Percentiles rank a stretch among this genome's conserved stretches.
These are phyloP conservation scores for Colletotrichum chrysophilum DNA, from an alignment of 2,329 filamentous ascomycete genomes.

Conservation along the genomic window DNA sequence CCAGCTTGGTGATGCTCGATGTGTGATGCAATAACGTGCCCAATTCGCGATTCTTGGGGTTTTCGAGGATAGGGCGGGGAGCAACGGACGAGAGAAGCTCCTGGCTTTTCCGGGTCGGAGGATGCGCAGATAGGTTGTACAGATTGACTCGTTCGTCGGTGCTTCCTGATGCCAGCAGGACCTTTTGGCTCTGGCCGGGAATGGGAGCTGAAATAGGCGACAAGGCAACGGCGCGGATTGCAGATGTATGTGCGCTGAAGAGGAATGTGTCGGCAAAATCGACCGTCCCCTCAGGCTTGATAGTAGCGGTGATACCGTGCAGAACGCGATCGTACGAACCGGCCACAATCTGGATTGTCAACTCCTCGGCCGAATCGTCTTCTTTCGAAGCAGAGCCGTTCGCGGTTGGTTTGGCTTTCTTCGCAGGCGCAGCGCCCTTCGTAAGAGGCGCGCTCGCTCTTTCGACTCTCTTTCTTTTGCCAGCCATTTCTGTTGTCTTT, in stretches of 20 bases:
- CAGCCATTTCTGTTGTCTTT: slow-evolving; percentile 35
- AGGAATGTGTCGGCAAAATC: slow-evolving; percentile 92
- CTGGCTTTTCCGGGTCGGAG: slow-evolving; percentile 60
- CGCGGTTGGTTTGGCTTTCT: slow-evolving; percentile 36
- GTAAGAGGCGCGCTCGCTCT: slow-evolving; percentile 27
- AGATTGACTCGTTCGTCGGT: slow-evolving; percentile 96
- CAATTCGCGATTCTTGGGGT: slow-evolving; percentile 85
- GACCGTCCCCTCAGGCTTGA: slow-evolving; percentile 52
- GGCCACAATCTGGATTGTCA: slow-evolving; percentile 86
- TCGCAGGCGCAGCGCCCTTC: slow-evolving; percentile 28
- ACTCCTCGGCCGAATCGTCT: slow-evolving; percentile 25
- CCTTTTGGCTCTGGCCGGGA: slow-evolving; percentile 73
- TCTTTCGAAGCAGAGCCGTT: slow-evolving; percentile 8
- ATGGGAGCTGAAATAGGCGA: slow-evolving; percentile 73
- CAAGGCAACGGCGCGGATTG: slow-evolving; percentile 87
- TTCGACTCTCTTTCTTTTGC: slow-evolving; percentile 54
- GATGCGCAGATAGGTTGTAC: slow-evolving; percentile 82
- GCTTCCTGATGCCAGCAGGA: slow-evolving; percentile 88
- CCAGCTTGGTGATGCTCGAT: slow-evolving; percentile 78
- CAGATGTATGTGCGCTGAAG: slow-evolving; percentile 90
- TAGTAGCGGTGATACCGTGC: slow-evolving; percentile 84
- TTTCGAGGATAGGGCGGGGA: slow-evolving; percentile 79
- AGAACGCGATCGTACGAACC: slow-evolving; percentile 94
- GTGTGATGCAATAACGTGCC: slow-evolving; percentile 88
- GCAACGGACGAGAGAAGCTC: slow-evolving; percentile 71